Conservation (phyloP, 768 basidiomycete genomes). For the Suillus tomentosus region DNA sequence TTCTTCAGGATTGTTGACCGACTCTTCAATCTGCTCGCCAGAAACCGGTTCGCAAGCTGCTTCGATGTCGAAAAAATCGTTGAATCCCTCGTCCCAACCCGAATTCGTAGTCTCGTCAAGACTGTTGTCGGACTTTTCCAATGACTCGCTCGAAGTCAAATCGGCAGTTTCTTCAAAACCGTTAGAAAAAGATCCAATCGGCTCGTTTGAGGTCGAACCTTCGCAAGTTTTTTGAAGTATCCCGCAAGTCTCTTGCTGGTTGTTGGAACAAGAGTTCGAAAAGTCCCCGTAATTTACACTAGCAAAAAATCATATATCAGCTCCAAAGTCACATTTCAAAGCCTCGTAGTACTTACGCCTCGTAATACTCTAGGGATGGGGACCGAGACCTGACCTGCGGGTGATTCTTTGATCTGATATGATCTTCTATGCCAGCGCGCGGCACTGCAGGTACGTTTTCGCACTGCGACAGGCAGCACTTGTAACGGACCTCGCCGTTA, state of each 20-base stretch:
- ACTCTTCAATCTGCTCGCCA: not conserved
- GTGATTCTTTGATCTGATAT: not conserved
- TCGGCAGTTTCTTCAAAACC: not conserved
- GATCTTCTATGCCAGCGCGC: too few relatives aligned
- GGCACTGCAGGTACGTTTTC: not conserved
- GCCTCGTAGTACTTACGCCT: not conserved
- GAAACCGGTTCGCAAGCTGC: too few relatives aligned
- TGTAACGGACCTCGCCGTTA: not conserved
- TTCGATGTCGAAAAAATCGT: not conserved
- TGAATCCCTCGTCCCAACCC: not conserved
- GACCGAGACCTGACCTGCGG: too few relatives aligned
- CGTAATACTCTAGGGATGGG: not conserved
- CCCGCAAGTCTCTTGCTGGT: not conserved
- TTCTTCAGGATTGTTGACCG: not conserved
- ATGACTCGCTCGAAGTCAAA: not conserved
- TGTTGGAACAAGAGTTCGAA: not conserved
- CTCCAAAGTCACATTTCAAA: too few relatives aligned
- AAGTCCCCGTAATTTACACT: not conserved
- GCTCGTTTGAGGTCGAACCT: not conserved
- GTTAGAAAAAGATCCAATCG: not conserved
- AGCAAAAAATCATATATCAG: not conserved
- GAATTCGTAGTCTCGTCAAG: not conserved
- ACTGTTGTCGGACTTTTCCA: not conserved
- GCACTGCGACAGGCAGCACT: not conserved
- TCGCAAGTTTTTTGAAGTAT: not conserved